phyloP scores from a whole-genome alignment of 2,329 filamentous ascomycete species.

The Simplicillium sp. region DNA sequence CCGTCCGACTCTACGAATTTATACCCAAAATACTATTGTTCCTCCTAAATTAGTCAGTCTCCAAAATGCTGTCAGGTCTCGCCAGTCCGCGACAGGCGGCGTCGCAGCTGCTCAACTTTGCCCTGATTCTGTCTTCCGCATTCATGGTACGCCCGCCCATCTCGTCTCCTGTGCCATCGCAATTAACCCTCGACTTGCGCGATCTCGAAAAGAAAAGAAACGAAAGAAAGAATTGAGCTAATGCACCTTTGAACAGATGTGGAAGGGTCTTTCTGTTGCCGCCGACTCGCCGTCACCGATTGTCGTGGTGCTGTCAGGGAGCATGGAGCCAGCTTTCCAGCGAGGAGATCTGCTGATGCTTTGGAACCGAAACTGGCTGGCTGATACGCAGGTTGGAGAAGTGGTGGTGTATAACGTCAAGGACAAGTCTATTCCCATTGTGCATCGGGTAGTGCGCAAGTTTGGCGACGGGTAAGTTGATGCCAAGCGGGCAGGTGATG shows the following conservation, averaged over 20 bases:
- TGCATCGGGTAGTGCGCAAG: constrained; percentile 80
- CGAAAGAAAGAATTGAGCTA: constrained; percentile 5
- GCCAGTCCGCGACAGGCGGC: constrained; percentile 72
- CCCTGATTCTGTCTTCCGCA: constrained; percentile 77
- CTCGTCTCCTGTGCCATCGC: background rate
- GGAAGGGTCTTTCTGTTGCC: constrained; percentile 77
- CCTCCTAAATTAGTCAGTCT: background rate
- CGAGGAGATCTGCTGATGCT: constrained; percentile 67
- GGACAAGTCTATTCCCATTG: constrained; percentile 95
- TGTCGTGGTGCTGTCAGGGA: constrained; percentile 76
- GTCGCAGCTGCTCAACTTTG: constrained; percentile 81
- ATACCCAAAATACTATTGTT: background rate
- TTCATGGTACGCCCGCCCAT: constrained; percentile 60
- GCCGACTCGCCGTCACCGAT: constrained; percentile 70
- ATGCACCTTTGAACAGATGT: constrained; percentile 43
- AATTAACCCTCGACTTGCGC: too few relatives aligned
- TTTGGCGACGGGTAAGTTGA: constrained; percentile 46
- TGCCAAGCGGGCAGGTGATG: too few relatives aligned
- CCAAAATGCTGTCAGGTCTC: constrained; percentile 57
- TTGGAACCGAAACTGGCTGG: constrained; percentile 60
- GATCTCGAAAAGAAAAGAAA: background rate
- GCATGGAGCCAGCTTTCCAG: constrained; percentile 77
- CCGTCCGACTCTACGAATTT: background rate
- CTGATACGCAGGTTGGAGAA: constrained; percentile 45
- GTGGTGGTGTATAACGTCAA: constrained; percentile 68